Evolutionary conservation across 2,329 filamentous ascomycete genomes (phyloP).

Genomic region (Aspergillus cejpii): DNA sequence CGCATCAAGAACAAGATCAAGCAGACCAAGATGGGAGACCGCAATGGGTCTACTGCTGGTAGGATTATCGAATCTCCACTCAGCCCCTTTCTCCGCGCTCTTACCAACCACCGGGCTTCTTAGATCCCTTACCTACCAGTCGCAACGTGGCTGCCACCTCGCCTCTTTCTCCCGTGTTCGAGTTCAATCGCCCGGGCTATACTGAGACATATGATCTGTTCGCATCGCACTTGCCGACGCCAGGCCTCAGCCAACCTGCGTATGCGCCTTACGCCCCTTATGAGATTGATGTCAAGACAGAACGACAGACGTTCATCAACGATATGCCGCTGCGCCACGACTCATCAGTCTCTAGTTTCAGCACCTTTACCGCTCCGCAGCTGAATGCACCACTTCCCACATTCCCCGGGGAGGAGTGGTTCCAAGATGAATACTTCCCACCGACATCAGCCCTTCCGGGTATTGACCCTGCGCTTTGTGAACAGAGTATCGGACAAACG

Average conservation of each 20-base stretch:
- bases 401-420: constrained; percentile 61
- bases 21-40: constrained; percentile 88
- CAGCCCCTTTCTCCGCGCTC: background rate
- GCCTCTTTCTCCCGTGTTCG: constrained; percentile 58
- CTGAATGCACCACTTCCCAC: constrained; percentile 60
- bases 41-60: constrained; percentile 53
- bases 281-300: constrained; percentile 93
- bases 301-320: constrained; percentile 88
- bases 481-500: constrained; percentile 28
- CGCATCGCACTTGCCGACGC: constrained; percentile 38
- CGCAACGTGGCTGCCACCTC: constrained; percentile 41
- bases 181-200: constrained; percentile 63
- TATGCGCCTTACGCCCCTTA: constrained; percentile 64
- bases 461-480: constrained; percentile 19
- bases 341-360: constrained; percentile 86
- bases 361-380: constrained; percentile 76
- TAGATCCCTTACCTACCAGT: constrained; percentile 14
- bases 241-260: constrained; percentile 54
- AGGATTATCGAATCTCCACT: constrained; percentile 11
- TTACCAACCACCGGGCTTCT: constrained; percentile 5
- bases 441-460: constrained; percentile 39
- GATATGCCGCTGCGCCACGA: constrained; percentile 79
- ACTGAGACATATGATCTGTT: constrained; percentile 40
- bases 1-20: constrained; percentile 96
- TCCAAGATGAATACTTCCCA: constrained; percentile 65